These are phyloP conservation scores for Trebouxiophyceae sp. DNA, from an alignment of 163 green algal species.

Conservation along the genomic window DNA sequence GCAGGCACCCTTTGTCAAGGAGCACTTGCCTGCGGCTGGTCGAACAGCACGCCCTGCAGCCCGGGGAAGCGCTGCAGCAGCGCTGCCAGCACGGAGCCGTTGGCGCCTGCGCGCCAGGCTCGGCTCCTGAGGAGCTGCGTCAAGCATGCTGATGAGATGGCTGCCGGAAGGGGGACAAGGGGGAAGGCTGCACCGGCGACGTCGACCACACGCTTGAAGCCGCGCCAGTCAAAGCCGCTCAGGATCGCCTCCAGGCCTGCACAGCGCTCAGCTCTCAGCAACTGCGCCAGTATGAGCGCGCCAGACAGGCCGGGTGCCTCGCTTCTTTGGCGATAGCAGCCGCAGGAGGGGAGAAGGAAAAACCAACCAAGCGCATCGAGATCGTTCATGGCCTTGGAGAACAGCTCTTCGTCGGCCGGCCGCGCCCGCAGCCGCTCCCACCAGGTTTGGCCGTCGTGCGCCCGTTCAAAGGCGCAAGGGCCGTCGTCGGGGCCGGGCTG, in stretches of 20 bases:
- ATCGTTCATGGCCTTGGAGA: background rate
- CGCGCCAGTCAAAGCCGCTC: background rate
- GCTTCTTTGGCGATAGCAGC: too few relatives aligned
- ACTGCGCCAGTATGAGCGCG: too few relatives aligned
- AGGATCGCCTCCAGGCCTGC: background rate
- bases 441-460: background rate
- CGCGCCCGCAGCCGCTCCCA: background rate
- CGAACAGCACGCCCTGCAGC: background rate
- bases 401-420: background rate
- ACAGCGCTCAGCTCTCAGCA: too few relatives aligned
- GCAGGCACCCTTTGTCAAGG: too few relatives aligned
- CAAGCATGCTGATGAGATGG: too few relatives aligned
- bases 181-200: too few relatives aligned
- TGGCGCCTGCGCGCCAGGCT: too few relatives aligned
- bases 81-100: background rate
- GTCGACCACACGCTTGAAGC: background rate
- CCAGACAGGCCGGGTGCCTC: too few relatives aligned
- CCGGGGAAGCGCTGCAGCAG: background rate
- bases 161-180: too few relatives aligned
- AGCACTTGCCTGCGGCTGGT: background rate
- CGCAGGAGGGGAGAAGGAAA: too few relatives aligned
- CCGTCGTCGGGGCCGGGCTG: background rate
- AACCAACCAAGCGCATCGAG: background rate
- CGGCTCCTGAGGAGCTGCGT: too few relatives aligned
- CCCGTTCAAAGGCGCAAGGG: background rate